Base-by-base conservation (phyloP, 2,329 filamentous ascomycete species). In the Clathrospora elynae region DNA sequence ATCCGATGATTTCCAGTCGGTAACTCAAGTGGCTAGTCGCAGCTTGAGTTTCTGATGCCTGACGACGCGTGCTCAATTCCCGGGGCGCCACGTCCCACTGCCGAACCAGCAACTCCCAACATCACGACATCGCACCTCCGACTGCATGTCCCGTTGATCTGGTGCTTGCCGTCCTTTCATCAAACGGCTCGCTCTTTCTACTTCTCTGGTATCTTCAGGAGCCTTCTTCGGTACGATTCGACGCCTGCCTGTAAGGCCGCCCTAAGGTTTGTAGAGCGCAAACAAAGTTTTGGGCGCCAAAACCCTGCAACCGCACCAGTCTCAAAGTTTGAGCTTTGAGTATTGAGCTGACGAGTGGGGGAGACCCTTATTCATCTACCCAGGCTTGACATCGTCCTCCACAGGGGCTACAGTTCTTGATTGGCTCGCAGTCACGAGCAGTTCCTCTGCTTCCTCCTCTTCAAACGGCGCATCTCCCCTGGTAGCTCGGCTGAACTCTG, bases 211-310 rank as follows among this genome's bases (percentile, higher is more conserved):
- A 46, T 42, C 35, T 28, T 47, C 51, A 53, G 42, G 42, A 33
- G 34, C 23, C 53, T 57, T 43, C 46, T 40, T 39, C 50, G 51
- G 50, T 51, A 52, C 60, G 59, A 57, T 52, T 61, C 54, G 59
- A 54, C 46, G 54, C 47, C 46, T 51, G 49, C 43, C 49, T 46
- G 47, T 48, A 50, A 50, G 49, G 46, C 46, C 53, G 46, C 47
- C 51, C 46, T 55, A 66, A 63, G 57, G 62, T 63, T 64, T 61
- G 46, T 46, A 51, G 54, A 53, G 42, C 47, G 43, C 46, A 61
- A 66, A 66, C 63, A 66, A 64, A 66, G 64, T 68, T 68, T 67
- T 66, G 51, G 59, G 55, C 62, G 55, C 57, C 61, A 51, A 55
- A 62, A 57, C 64, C 64, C 62, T 68, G 64, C 56, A 59, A 64